Conservation (phyloP, 805 yeast genomes). For the Kuraishia cidri region DNA sequence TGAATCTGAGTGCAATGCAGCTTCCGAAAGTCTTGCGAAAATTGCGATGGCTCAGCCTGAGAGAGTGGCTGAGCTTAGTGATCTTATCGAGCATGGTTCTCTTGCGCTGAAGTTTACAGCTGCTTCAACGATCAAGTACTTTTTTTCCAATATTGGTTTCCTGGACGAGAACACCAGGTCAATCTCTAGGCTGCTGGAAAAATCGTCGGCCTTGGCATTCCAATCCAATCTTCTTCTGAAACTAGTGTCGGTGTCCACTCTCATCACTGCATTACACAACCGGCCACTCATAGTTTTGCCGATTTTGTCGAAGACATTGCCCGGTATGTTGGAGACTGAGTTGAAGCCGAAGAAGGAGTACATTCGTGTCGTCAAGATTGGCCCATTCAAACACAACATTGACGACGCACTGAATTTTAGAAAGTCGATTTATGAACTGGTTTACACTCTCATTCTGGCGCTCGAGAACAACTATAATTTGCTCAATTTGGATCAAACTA, state of each 20-base stretch:
- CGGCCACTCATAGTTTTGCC: conserved; percentile 38
- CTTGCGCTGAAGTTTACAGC: conserved; percentile 11
- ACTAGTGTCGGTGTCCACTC: conserved; percentile 48
- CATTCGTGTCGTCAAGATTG: conserved; percentile 66
- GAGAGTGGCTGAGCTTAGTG: background rate
- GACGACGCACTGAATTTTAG: conserved; percentile 73
- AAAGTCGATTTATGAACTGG: conserved; percentile 60
- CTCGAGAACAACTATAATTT: conserved; percentile 14
- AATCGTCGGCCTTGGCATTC: conserved; percentile 12
- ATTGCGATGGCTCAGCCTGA: conserved; percentile 3
- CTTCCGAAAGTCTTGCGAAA: conserved; percentile 11
- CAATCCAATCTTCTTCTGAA: conserved; percentile 41
- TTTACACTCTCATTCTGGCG: conserved; percentile 40
- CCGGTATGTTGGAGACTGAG: conserved; percentile 41
- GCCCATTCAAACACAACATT: conserved; percentile 77
- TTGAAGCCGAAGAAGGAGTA: conserved; percentile 45
- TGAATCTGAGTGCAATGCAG: conserved; percentile 5
- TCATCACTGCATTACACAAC: conserved; percentile 52
- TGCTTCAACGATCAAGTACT: conserved; percentile 18
- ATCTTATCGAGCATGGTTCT: background rate
- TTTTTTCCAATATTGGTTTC: conserved; percentile 9
- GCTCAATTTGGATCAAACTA: conserved; percentile 12
- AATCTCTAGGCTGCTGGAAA: conserved; percentile 13
- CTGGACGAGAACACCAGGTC: background rate
- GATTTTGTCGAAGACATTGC: conserved; percentile 35